Evolutionary conservation across 305 asterid genomes (phyloP).

Genomic region (Fraxinus ornus): DNA sequence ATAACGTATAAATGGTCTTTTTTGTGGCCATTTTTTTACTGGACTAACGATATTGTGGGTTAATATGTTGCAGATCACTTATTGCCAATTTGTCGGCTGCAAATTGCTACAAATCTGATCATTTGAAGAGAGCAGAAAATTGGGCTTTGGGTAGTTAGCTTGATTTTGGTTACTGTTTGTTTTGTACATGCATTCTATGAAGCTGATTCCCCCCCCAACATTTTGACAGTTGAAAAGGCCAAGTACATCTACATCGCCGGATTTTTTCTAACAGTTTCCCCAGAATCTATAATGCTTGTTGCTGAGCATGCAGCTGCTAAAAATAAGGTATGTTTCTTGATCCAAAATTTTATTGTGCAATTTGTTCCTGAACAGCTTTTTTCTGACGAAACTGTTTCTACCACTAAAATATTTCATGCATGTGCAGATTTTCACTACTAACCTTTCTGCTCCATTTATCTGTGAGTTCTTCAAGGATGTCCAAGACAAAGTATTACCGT

Average conservation of each 20-base stretch:
- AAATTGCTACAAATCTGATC: conserved; percentile 75
- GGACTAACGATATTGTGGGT: conserved; percentile 13
- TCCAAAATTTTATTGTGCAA: not conserved
- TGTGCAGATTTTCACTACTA: conserved; percentile 66
- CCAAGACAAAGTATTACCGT: conserved; percentile 81
- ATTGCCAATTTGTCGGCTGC: conserved; percentile 88
- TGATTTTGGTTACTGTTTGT: not conserved
- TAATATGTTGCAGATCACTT: conserved; percentile 64
- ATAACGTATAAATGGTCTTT: not conserved
- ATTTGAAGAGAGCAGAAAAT: conserved; percentile 67
- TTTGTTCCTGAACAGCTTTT: conserved; percentile 5
- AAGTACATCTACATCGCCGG: conserved; percentile 83
- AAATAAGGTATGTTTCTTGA: conserved; percentile 52
- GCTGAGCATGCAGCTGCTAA: conserved; percentile 96
- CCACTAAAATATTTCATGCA: conserved; percentile 23
- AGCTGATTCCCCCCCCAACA: conserved; percentile 12
- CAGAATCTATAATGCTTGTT: conserved; percentile 81
- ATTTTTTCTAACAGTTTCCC: conserved; percentile 94
- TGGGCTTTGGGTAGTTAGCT: conserved; percentile 68
- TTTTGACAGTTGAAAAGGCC: conserved; percentile 73
- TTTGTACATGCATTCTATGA: not conserved
- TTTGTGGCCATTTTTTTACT: not conserved
- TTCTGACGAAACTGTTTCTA: not conserved
- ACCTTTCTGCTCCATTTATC: conserved; percentile 94
- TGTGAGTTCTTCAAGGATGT: conserved; percentile 97